These are phyloP conservation scores for Deinandra increscens DNA, from an alignment of 129 eudicot species.

Conservation along the genomic window DNA sequence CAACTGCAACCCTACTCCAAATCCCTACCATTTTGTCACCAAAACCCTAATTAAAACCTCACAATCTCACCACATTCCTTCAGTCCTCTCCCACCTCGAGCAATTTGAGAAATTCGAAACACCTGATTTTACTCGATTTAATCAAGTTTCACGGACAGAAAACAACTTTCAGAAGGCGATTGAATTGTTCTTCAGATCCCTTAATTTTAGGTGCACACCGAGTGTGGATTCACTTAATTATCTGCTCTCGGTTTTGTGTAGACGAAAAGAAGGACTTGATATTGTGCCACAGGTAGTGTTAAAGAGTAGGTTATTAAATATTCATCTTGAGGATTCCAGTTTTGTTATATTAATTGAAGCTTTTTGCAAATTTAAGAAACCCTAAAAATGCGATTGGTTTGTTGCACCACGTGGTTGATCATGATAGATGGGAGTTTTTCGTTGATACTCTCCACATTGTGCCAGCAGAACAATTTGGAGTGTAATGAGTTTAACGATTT, in stretches of 20 bases:
- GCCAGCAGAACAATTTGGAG: slow-evolving; percentile 31
- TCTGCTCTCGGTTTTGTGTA: slow-evolving; percentile 53
- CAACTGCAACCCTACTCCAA: slow-evolving; percentile 60
- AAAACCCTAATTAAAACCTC: slow-evolving; percentile 47
- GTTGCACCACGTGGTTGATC: slow-evolving; percentile 47
- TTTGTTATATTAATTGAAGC: slow-evolving; percentile 51
- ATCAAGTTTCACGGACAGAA: slow-evolving; percentile 48
- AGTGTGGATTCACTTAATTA: slow-evolving; percentile 51
- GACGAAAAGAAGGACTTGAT: slow-evolving; percentile 36
- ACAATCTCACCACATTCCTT: slow-evolving; percentile 35
- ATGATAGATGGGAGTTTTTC: slow-evolving; percentile 50
- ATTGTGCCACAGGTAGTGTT: slow-evolving; percentile 56
- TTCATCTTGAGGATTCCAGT: slow-evolving; percentile 56
- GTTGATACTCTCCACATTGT: slow-evolving; percentile 41
- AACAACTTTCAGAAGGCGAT: slow-evolving; percentile 44
- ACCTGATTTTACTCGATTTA: slow-evolving; percentile 56
- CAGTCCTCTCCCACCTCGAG: slow-evolving; percentile 49
- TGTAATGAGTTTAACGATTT: slow-evolving; percentile 41
- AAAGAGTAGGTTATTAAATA: slow-evolving; percentile 51
- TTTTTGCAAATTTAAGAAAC: slow-evolving; percentile 54
- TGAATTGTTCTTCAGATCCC: slow-evolving; percentile 59
- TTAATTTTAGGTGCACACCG: slow-evolving; percentile 59
- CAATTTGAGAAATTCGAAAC: slow-evolving; percentile 59
- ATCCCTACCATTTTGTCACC: slow-evolving; percentile 56
- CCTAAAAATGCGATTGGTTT: slow-evolving; percentile 49